Conservation (phyloP, 2,329 filamentous ascomycete species). For the Trichoderma afroharzianum region DNA sequence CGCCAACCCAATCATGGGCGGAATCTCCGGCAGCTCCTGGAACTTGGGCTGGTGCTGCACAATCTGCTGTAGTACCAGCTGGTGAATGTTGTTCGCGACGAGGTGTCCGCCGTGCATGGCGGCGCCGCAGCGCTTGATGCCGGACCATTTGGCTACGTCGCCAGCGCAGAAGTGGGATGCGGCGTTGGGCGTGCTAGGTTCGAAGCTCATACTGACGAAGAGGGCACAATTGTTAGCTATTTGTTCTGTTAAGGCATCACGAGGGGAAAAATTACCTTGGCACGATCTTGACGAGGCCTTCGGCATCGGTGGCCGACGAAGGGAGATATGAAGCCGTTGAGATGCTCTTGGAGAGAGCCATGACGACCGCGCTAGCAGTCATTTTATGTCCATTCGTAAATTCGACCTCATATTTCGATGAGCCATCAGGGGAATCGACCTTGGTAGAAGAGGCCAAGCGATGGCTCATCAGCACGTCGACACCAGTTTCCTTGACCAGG, state of each 20-base stretch:
- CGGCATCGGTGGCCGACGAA: slow-evolving; percentile 51
- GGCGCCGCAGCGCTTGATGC: slow-evolving; percentile 74
- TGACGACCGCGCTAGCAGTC: slow-evolving; percentile 61
- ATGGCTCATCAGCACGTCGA: slow-evolving; percentile 61
- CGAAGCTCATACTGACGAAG: slow-evolving; percentile 50
- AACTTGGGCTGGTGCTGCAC: slow-evolving; percentile 42
- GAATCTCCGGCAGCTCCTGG: slow-evolving; percentile 49
- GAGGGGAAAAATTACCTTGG: slow-evolving; percentile 41
- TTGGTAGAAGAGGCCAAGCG: slow-evolving; percentile 50
- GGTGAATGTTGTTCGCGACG: slow-evolving; percentile 64
- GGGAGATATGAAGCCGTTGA: slow-evolving; percentile 65
- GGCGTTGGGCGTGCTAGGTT: slow-evolving; percentile 51
- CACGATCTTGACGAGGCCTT: slow-evolving; percentile 63
- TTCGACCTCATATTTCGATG: slow-evolving; percentile 44
- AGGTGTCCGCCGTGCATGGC: slow-evolving; percentile 72
- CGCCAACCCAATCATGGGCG: slow-evolving; percentile 67
- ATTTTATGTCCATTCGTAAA: slow-evolving; percentile 60
- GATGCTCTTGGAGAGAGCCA: slow-evolving; percentile 61
- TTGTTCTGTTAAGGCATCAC: not conserved
- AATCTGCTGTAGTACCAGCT: slow-evolving; percentile 49
- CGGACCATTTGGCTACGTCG: slow-evolving; percentile 67
- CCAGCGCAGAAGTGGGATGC: slow-evolving; percentile 64
- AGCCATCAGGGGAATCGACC: slow-evolving; percentile 42
- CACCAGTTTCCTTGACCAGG: slow-evolving; percentile 57
- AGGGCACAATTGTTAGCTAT: not conserved